Evolutionary conservation across 306 rosid species (phyloP).

Genomic region (Inga leiocalycina): DNA sequence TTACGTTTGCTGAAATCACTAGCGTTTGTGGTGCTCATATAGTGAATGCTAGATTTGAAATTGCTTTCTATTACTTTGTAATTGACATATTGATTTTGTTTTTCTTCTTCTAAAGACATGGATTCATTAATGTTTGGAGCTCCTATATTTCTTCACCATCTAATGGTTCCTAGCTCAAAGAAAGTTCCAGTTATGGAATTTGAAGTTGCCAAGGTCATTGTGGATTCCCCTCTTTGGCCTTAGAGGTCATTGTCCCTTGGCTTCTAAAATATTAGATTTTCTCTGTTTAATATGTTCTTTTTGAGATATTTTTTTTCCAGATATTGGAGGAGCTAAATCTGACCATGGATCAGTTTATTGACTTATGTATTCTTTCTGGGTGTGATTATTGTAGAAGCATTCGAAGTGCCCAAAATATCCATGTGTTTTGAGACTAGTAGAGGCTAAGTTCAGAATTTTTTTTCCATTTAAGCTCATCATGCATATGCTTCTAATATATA

Average conservation of each 20-base stretch:
- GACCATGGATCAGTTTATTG: conserved; percentile 94
- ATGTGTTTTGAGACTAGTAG: conserved; percentile 29
- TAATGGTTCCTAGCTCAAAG: no score
- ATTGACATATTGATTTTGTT: conserved; percentile 42
- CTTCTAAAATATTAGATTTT: conserved; percentile 20
- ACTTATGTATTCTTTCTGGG: conserved; percentile 94
- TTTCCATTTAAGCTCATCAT: conserved; percentile 7
- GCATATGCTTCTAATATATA: no score
- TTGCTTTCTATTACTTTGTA: no score
- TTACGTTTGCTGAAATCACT: no score
- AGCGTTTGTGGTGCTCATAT: no score
- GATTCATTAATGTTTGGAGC: conserved; percentile 96
- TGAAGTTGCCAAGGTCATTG: conserved; percentile 79
- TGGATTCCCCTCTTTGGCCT: no score
- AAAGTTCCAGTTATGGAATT: conserved; percentile 98
- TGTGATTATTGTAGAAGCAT: conserved; percentile 94
- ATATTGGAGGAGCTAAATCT: conserved; percentile 78
- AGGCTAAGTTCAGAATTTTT: neutral
- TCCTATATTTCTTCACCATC: conserved; percentile 88
- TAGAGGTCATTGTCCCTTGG: neutral
- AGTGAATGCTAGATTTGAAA: no score
- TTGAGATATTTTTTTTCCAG: conserved; percentile 37
- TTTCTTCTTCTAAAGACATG: conserved; percentile 97
- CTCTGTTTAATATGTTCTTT: conserved; percentile 27
- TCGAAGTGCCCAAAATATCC: conserved; percentile 49